Percentiles rank a stretch among this genome's conserved stretches.
phyloP scores from a whole-genome alignment of 1,284 basidiomycete species.

The Ustilago lituana region DNA sequence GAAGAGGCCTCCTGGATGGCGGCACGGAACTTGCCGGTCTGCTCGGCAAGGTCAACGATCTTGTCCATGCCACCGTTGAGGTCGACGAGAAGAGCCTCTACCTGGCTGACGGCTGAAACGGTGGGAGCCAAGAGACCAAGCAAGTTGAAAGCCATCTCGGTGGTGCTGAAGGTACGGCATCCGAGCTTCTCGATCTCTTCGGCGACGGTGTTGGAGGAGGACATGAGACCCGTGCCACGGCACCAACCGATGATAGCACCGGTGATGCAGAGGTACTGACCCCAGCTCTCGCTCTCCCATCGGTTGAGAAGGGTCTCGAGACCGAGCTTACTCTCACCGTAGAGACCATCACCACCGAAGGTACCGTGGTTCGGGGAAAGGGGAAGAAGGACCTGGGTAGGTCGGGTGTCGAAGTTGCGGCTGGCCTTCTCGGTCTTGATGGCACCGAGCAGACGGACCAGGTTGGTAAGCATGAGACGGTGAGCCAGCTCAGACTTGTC shows the following conservation, averaged over 20 bases:
- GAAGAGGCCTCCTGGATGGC: constrained; percentile 82
- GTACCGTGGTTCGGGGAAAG: constrained; percentile 97
- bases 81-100: constrained; percentile 95
- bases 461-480: constrained; percentile 81
- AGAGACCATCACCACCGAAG: constrained; percentile 96
- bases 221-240: constrained; percentile 93
- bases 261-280: constrained; percentile 95
- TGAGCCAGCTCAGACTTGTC: constrained; percentile 98
- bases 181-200: constrained; percentile 93
- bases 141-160: constrained; percentile 99
- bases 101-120: constrained; percentile 99
- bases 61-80: constrained; percentile 79
- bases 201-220: constrained; percentile 91
- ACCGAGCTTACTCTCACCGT: constrained; percentile 98
- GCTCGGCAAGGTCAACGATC: constrained; percentile 59
- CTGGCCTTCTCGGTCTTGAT: constrained; percentile 98
- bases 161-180: constrained; percentile 95
- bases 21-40: constrained; percentile 74
- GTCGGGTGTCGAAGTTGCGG: constrained; percentile 93
- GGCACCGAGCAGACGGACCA: constrained; percentile 91
- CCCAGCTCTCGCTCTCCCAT: constrained; percentile 94
- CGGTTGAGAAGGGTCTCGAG: constrained; percentile 97
- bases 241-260: constrained; percentile 95
- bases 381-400: constrained; percentile 96
- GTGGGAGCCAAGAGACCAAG: constrained; percentile 96